These are phyloP conservation scores for Lachancea sp. DNA, from an alignment of 805 yeast genomes.

Conservation along the genomic window DNA sequence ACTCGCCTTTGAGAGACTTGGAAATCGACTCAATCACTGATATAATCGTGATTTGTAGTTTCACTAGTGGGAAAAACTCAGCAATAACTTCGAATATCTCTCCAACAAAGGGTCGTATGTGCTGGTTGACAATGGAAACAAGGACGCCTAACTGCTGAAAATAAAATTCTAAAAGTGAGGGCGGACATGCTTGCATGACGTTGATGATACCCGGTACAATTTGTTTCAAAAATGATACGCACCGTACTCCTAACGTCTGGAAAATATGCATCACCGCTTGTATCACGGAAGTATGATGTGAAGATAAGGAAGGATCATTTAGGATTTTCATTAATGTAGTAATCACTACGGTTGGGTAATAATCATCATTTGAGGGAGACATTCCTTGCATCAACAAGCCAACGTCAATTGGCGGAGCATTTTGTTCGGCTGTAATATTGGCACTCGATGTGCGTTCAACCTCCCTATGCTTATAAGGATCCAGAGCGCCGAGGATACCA, in stretches of 20 bases:
- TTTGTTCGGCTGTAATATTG: slow-evolving; percentile 54
- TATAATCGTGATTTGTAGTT: slow-evolving; percentile 72
- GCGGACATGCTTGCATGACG: slow-evolving; percentile 79
- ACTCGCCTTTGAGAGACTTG: slow-evolving; percentile 83
- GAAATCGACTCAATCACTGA: slow-evolving; percentile 79
- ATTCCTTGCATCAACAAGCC: slow-evolving; percentile 87
- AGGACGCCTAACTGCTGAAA: slow-evolving; percentile 82
- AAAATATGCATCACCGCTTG: slow-evolving; percentile 90
- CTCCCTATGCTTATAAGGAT: slow-evolving; percentile 92
- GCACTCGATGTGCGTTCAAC: slow-evolving; percentile 65
- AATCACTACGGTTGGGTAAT: slow-evolving; percentile 92
- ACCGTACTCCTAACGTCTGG: slow-evolving; percentile 79
- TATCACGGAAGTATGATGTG: slow-evolving; percentile 87
- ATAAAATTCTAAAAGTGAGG: slow-evolving; percentile 74
- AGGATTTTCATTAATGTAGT: slow-evolving; percentile 75
- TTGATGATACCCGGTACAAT: slow-evolving; percentile 81
- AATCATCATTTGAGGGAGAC: slow-evolving; percentile 88
- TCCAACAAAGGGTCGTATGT: slow-evolving; percentile 74
- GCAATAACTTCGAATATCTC: slow-evolving; percentile 69
- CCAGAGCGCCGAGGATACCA: slow-evolving; percentile 94
- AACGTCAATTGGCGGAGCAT: slow-evolving; percentile 86
- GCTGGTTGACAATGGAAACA: slow-evolving; percentile 78
- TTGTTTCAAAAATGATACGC: slow-evolving; percentile 82
- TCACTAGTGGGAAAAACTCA: slow-evolving; percentile 59
- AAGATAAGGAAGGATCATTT: slow-evolving; percentile 74